Evolutionary conservation across 1,284 basidiomycete species (phyloP).

Genomic region (Tremellales sp.): DNA sequence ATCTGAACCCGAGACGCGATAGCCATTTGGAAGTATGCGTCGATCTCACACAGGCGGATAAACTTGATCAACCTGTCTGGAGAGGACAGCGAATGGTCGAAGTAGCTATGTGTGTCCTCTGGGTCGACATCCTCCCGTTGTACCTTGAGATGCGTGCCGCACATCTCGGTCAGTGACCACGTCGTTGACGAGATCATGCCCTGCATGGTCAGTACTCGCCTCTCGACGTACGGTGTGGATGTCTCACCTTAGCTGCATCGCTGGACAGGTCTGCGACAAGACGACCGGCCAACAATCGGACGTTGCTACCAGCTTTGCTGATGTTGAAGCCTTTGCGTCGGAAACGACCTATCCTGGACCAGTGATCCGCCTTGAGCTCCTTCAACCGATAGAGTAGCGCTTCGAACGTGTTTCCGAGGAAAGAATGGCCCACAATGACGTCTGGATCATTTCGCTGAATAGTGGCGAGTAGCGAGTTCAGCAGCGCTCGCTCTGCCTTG

Average conservation of each 20-base stretch:
- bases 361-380: conserved; percentile 84
- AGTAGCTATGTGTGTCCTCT: conserved; percentile 86
- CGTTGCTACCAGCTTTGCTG: conserved; percentile 77
- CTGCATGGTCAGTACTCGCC: conserved; percentile 48
- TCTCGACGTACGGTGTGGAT: not conserved
- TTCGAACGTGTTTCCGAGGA: conserved; percentile 86
- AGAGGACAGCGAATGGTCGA: conserved; percentile 75
- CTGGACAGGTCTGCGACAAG: conserved; percentile 89
- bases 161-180: conserved; percentile 98
- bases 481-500: conserved; percentile 77
- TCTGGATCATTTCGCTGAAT: conserved; percentile 89
- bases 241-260: conserved; percentile 80
- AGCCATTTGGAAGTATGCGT: conserved; percentile 95
- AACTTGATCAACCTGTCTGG: conserved; percentile 81
- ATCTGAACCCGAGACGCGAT: conserved; percentile 87
- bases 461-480: conserved; percentile 76
- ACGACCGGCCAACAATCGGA: conserved; percentile 78
- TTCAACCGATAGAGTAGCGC: conserved; percentile 87
- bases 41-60: conserved; percentile 86
- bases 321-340: conserved; percentile 66
- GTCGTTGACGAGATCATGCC: conserved; percentile 92
- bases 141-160: conserved; percentile 78
- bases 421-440: conserved; percentile 90
- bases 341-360: conserved; percentile 92
- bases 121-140: conserved; percentile 90